phyloP scores from a whole-genome alignment of 2,329 filamentous ascomycete species.

The Chaetomiaceae sp. region DNA sequence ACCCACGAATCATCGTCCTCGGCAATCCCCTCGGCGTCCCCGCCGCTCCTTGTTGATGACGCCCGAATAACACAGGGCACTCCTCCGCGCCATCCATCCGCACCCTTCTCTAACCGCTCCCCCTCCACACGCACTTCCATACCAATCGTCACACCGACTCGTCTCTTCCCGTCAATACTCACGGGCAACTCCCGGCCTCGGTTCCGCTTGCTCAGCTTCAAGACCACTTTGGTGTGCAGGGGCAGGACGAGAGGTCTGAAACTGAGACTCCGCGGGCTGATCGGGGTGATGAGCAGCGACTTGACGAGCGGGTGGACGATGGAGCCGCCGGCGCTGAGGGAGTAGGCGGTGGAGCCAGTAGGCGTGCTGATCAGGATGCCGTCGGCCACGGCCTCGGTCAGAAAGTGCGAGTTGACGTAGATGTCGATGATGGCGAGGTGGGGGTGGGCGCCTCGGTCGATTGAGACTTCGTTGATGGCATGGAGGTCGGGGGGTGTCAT shows the following conservation, averaged over 20 bases:
- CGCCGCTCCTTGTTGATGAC: constrained; percentile 41
- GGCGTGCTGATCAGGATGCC: constrained; percentile 93
- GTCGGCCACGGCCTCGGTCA: constrained; percentile 92
- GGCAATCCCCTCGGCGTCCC: constrained; percentile 36
- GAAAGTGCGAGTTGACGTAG: constrained; percentile 78
- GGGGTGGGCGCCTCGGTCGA: constrained; percentile 84
- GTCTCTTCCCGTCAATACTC: constrained; percentile 71
- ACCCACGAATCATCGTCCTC: constrained; percentile 92
- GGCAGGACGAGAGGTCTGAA: constrained; percentile 90
- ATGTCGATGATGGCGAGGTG: constrained; percentile 91
- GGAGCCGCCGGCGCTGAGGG: constrained; percentile 82
- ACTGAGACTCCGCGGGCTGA: constrained; percentile 85
- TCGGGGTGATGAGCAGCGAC: constrained; percentile 84
- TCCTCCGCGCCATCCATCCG: constrained; percentile 62
- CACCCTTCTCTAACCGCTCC: constrained; percentile 62
- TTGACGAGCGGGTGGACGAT: constrained; percentile 93
- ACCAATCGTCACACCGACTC: constrained; percentile 63
- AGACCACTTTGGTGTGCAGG: constrained; percentile 74
- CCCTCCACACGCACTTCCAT: constrained; percentile 87
- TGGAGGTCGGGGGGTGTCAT: constrained; percentile 41
- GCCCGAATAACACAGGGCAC: constrained; percentile 85
- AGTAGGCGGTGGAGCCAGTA: constrained; percentile 93
- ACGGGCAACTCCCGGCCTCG: constrained; percentile 72
- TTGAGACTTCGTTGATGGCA: constrained; percentile 92
- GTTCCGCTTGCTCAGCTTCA: constrained; percentile 78